Base-by-base conservation (phyloP, 495 filamentous ascomycete species). In the Aspergillus homomorphus region DNA sequence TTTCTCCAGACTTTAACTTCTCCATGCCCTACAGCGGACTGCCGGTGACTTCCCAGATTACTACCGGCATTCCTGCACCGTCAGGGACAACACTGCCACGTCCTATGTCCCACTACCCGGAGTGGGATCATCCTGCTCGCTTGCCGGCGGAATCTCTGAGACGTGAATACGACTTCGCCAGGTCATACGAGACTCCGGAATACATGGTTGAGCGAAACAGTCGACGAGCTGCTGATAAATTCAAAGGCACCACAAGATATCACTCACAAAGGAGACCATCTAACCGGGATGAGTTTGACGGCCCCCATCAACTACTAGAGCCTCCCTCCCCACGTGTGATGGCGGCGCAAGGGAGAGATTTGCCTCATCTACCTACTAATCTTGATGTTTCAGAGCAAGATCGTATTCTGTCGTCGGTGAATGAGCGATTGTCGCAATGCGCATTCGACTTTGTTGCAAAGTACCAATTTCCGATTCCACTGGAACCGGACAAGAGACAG, bases 231-330 rank as follows among this genome's bases (percentile, higher is more conserved):
- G 64, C 73, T 24, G 68, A 79, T 49, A 80, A 76, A 53, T 72
- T 75, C 56, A 80, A 75, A 68, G 74, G 71, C 69, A 69, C 70
- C 57, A 70, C 77, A 46, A 84, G 82, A 61, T 72, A 80, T 56
- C 79, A 85, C 59, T 77, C 86, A 26, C 87, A 89, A 71, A 82
- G 89, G 66, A 83, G 87, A 21, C 80, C 87, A 33, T 89, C 87
- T n/a, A 91, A 89, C 75, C 81, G 89, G 41, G 90, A 93, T 80
- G 90, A 93, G 69, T 95, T 93, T 72, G 90, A 92, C 75, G 89
- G 90, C 22, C 89, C 89, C 0, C 84, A 90, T 65, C 90, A 94
- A 68, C 85, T 89, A 55, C 79, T 94, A 60, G 82, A 89, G 53
- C 79, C 80, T 33, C 89, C 89, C 43, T 75, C 82, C 10, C 73